Base-by-base conservation (phyloP, 2,329 filamentous ascomycete genomes). In the Rutstroemia sydowiana region DNA sequence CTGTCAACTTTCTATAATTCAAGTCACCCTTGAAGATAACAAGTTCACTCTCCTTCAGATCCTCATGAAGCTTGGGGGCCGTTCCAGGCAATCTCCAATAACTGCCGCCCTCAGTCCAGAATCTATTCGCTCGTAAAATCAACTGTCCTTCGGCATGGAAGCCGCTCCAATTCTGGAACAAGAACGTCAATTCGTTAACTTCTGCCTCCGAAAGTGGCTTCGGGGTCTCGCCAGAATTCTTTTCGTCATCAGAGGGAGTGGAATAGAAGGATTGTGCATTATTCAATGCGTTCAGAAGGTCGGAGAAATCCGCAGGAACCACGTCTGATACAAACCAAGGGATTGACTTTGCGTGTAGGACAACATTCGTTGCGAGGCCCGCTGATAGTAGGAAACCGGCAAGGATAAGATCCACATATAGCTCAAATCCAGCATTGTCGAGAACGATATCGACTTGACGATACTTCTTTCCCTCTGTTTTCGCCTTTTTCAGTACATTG, bases 251-350 rank as follows among this genome's bases (percentile, higher is more conserved):
- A 0, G 84, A 82, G 0, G 81, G 81, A 0, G 80, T 80, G 63
- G 84, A 81, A 71, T 93, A 97, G 69, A 97, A 95, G 10, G 70
- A 63, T 60, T 85, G 82, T 1, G 93, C 88, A 60, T 83, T 78
- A 6, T 84, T 80, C n/a, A 98, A 77, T 4, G 86, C 88, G 57
- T 79, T 82, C 47, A 98, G 79, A 2, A 97, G 78, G n/a, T 85
- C 82, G 1, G 75, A 77, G 62, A 97, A 96, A 70, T 98, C 93
- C 37, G 74, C 77, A 0, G 92, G 91, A 10, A 95, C 71, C 3
- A 97, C 93, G 63, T 98, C 93, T 1, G 90, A 96, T 44, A 98
- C 93, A 66, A 97, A 98, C 93, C 93, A 98, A 1, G 93, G 93
- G 53, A 98, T 91, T 20, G 83, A 85, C 72, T 98, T 98, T 47